Evolutionary conservation across 2,329 filamentous ascomycete genomes (phyloP), one percentile per base, ranked within the genome.

Genomic region (Byssothecium circinans): DNA sequence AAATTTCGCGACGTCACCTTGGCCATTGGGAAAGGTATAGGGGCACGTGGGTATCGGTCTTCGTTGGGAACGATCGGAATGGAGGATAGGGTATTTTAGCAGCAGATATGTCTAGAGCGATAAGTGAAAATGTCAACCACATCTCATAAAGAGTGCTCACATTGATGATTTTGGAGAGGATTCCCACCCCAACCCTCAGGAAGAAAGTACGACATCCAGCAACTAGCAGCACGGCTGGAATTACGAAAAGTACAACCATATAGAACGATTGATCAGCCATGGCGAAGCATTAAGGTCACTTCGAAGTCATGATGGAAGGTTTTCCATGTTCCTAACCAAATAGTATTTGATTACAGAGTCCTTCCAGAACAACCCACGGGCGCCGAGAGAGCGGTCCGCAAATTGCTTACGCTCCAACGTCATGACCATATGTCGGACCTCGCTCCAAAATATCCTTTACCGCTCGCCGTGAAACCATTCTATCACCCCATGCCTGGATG

Each of bases 1-100:
- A 44, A 76, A 76, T 49, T 76, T 77, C 5, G 35, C 70, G 2
- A 57, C 51, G 43, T 74, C 65, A 1, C 72, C 74, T 49, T 54
- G 35, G 17, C 54, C 54, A 43, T 57, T 54, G 15, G 54, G 54
- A 25, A 30, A 53, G 2, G 40, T 41, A 39, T 58, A 61, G 1
- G 52, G 41, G 14, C 43, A 39, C 8, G 36, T 36, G 4, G 32
- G 41, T 18, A 36, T 44, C 8, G 15, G 4, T 20, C 4, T 7
- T 25, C 10, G 23, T 25, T 5, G 5, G 4, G 10, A 22, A 7
- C 30, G 15, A 17, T 43, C 17, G 18, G 33, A 27, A n/a, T 27
- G 23, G n/a, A 20, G 22, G 14, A 43, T 43, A n/a, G 38, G 40
- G 12, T 25, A 19, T n/a, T 14, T 41, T 5, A 2, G 15, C 8